phyloP scores from a whole-genome alignment of 2,329 filamentous ascomycete species.

The Penicillium sp. region DNA sequence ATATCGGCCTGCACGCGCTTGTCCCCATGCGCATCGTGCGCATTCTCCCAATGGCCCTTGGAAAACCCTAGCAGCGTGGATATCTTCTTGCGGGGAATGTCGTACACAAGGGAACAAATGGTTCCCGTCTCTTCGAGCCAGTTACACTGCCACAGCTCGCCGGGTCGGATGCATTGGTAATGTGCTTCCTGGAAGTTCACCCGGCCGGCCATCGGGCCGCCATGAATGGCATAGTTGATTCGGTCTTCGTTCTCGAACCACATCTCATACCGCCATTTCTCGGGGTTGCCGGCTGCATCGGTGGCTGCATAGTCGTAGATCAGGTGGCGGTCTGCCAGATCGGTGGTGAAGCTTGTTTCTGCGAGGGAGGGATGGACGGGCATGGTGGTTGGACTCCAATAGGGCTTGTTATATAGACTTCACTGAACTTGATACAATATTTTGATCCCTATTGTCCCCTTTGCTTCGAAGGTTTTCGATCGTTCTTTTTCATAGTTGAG shows the following conservation, averaged over 20 bases:
- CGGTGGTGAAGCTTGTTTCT: conserved; percentile 48
- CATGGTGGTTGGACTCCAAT: conserved; percentile 14
- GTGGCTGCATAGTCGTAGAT: conserved; percentile 60
- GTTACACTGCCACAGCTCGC: conserved; percentile 62
- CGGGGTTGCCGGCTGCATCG: conserved; percentile 51
- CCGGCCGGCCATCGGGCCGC: conserved; percentile 60
- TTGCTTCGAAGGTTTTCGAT: too few relatives aligned
- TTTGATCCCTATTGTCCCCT: neutral
- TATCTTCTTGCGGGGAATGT: conserved; percentile 53
- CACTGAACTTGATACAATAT: neutral
- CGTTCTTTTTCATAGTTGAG: too few relatives aligned
- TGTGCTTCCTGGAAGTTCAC: conserved; percentile 57
- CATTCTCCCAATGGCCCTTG: conserved; percentile 58
- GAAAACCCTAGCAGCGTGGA: conserved; percentile 58
- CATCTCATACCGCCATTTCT: conserved; percentile 64
- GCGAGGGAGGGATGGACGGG: conserved; percentile 20
- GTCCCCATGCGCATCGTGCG: conserved; percentile 56
- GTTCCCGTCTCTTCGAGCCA: conserved; percentile 65
- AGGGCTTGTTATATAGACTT: neutral
- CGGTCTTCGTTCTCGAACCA: conserved; percentile 61
- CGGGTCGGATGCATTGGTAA: conserved; percentile 60
- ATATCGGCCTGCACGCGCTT: conserved; percentile 56
- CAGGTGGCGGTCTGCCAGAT: conserved; percentile 57
- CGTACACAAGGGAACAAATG: conserved; percentile 58
- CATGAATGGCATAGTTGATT: conserved; percentile 62